phyloP scores from a whole-genome alignment of 805 yeast species.

The Debaryomyces tyrocola region DNA sequence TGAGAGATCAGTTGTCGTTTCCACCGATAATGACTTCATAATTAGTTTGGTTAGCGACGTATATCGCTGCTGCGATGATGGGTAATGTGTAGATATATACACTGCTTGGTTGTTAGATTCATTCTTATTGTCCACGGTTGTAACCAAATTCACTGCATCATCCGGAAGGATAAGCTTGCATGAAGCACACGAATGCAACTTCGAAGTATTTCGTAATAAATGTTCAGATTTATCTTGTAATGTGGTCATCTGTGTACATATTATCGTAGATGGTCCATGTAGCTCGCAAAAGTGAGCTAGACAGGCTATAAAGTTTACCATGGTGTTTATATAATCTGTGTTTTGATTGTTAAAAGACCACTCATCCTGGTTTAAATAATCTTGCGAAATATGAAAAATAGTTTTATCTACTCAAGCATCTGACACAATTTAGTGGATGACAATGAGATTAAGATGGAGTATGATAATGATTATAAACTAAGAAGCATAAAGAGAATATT shows the following conservation, averaged over 20 bases:
- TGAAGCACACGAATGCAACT: conserved; percentile 54
- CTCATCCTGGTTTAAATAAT: neutral
- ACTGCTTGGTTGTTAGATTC: conserved; percentile 1
- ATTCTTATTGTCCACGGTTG: conserved; percentile 5
- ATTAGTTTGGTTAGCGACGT: conserved; percentile 58
- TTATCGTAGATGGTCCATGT: conserved; percentile 69
- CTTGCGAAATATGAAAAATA: neutral
- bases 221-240: conserved; percentile 19
- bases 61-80: conserved; percentile 47
- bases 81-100: conserved; percentile 62
- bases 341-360: neutral
- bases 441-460: conserved; percentile 4
- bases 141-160: conserved; percentile 17
- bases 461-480: conserved; percentile 12
- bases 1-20: conserved; percentile 57
- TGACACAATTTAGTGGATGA: neutral
- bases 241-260: conserved; percentile 55
- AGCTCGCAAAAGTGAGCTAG: conserved; percentile 77
- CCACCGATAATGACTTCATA: conserved; percentile 66
- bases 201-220: conserved; percentile 39
- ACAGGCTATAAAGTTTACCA: conserved; percentile 48
- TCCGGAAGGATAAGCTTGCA: conserved; percentile 58
- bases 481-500: conserved; percentile 13
- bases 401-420: neutral
- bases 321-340: conserved; percentile 2